Evolutionary conservation across 1,284 basidiomycete genomes (phyloP), one percentile per base, ranked within the genome.

Genomic region (Cutaneotrichosporon spelunceum): DNA sequence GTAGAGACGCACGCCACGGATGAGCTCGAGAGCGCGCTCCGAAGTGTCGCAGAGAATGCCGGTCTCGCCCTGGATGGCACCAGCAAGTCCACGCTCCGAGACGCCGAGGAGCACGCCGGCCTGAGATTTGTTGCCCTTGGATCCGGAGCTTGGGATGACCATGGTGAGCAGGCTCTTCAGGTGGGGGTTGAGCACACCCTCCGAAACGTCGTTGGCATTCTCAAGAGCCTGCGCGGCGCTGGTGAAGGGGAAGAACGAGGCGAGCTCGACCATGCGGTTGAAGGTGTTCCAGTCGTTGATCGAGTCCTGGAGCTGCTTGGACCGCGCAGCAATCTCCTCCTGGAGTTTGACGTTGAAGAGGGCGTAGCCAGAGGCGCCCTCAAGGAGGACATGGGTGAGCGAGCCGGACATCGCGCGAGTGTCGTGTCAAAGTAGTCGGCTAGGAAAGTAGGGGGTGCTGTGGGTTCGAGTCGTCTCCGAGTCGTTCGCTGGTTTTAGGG

Each of bases 181-280:
- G 78, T 93, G 86, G 66, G 93, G 90, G 77, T 91, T 94, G 57
- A 97, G 80, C 62, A 95, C 69, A 93, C 95, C 93, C 84, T 98
- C 95, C 6, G 95, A 98, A 19, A 99, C 82, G 80, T 99, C 94
- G 77, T 98, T 96, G 61, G 89, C 89, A 73, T 96, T 97, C 81
- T 99, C 93, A 68, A 99, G 83, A 29, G 95, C 96, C 78, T 98
- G 90, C 1, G 92, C 93, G 44, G 94, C 93, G 68, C 84, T 93
- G 79, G 92, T 93, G 84, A 96, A 99, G 2, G 96, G 95, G 62
- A 88, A 85, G 83, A 98, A 99, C 75, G 90, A 94, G 78, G 90
- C 80, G 72, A 99, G 82, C 73, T 87, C 84, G 68, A 98, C 90
- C 90, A 97, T 95, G 83, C 94, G 93, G 69, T 86, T 84, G 79